Percentiles rank a stretch among this genome's conserved stretches.
phyloP scores from a whole-genome alignment of 768 basidiomycete genomes.

The Scleroderma bovista region DNA sequence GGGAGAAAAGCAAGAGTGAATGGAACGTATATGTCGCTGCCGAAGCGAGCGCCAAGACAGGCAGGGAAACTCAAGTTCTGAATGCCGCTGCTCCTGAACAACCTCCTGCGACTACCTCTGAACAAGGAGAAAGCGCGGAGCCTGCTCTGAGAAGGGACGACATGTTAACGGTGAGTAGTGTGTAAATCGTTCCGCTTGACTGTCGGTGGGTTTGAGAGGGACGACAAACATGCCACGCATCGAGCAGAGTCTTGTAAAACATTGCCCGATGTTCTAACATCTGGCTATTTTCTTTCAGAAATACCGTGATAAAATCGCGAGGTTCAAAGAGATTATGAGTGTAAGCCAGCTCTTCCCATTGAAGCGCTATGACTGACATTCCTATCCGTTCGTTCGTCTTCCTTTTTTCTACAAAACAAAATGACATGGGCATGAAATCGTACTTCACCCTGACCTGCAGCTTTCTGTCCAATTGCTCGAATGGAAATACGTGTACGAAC shows the following conservation, averaged over 20 bases:
- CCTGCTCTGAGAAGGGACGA: too few relatives aligned
- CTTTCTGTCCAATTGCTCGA: conserved; percentile 17
- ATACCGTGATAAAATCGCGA: conserved; percentile 3
- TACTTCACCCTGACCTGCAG: conserved; percentile 1
- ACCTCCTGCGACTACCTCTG: neutral
- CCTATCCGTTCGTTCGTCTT: too few relatives aligned
- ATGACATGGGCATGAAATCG: neutral
- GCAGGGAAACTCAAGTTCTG: neutral
- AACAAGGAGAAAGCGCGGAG: neutral
- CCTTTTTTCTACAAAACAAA: too few relatives aligned
- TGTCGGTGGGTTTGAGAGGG: too few relatives aligned
- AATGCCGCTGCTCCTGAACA: neutral
- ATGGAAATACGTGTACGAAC: conserved; percentile 25
- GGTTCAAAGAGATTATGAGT: conserved; percentile 8
- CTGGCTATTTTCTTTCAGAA: neutral
- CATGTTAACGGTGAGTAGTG: too few relatives aligned
- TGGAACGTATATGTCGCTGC: neutral
- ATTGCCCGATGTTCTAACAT: too few relatives aligned
- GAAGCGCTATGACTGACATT: neutral
- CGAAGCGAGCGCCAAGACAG: neutral
- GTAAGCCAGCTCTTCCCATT: neutral
- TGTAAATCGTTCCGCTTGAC: too few relatives aligned
- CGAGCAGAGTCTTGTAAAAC: too few relatives aligned
- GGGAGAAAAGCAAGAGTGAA: conserved; percentile 5
- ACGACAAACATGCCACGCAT: too few relatives aligned